A percentile compares a stretch with the other conserved stretches of the same genome.
Conservation (phyloP, 2,329 filamentous ascomycete genomes). For the Calycina herbarum region DNA sequence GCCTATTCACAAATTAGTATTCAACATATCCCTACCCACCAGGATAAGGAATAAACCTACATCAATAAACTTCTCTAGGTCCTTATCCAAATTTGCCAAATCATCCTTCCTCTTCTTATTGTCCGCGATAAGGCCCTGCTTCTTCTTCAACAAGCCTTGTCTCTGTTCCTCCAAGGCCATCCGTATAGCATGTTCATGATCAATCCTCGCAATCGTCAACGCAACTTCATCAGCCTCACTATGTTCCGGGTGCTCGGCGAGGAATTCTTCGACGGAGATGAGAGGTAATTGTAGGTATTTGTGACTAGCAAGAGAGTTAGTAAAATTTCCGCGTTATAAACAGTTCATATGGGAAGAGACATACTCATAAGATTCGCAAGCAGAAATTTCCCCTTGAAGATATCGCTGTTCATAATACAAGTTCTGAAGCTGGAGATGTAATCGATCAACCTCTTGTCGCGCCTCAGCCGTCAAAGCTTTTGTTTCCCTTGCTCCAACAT, state of each 20-base stretch:
- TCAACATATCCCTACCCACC: not conserved
- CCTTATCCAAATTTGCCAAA: conserved; percentile 83
- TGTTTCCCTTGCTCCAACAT: conserved; percentile 78
- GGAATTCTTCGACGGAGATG: conserved; percentile 79
- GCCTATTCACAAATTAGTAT: conserved; percentile 51
- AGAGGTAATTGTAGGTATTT: conserved; percentile 85
- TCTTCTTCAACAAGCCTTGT: conserved; percentile 72
- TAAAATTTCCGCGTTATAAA: conserved; percentile 5
- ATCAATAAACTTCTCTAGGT: conserved; percentile 92
- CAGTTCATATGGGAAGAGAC: conserved; percentile 42
- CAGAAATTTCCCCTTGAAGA: conserved; percentile 82
- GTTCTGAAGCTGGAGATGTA: conserved; percentile 93
- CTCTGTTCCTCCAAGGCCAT: conserved; percentile 83
- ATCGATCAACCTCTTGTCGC: conserved; percentile 83
- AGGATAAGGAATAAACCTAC: conserved; percentile 47
- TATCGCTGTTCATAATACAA: conserved; percentile 95
- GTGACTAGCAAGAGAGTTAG: conserved; percentile 57
- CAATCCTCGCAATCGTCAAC: conserved; percentile 86
- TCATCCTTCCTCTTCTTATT: conserved; percentile 96
- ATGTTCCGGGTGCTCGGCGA: conserved; percentile 73
- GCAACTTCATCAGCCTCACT: conserved; percentile 71
- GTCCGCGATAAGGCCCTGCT: conserved; percentile 67
- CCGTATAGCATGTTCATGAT: conserved; percentile 83
- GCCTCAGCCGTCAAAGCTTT: conserved; percentile 85
- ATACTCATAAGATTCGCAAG: conserved; percentile 89